These are phyloP conservation scores for Cutaneotrichosporon mucoides DNA, from an alignment of 1,284 basidiomycete species.

Conservation along the genomic window DNA sequence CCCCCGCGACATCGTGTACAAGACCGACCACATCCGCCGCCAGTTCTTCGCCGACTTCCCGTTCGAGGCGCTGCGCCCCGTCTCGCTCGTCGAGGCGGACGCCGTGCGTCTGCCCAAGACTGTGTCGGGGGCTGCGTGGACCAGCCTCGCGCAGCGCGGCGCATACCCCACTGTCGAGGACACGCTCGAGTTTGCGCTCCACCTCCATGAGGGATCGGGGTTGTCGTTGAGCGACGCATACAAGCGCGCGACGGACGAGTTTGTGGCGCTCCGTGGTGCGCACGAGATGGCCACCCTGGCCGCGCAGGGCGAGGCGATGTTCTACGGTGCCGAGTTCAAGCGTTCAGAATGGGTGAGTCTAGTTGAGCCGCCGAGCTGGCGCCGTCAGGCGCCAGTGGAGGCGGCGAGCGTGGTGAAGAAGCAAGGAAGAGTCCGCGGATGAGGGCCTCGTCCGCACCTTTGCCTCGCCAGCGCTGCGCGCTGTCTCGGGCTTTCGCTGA, in stretches of 20 bases:
- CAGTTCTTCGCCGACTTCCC: slow-evolving; percentile 96
- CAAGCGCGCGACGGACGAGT: slow-evolving; percentile 71
- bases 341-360: slow-evolving; percentile 41
- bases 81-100: slow-evolving; percentile 65
- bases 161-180: slow-evolving; percentile 83
- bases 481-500: background rate
- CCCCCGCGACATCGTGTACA: slow-evolving; percentile 67
- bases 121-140: slow-evolving; percentile 65
- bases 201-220: slow-evolving; percentile 64
- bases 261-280: slow-evolving; percentile 76
- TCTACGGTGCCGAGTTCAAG: slow-evolving; percentile 59
- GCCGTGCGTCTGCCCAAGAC: slow-evolving; percentile 55
- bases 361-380: background rate
- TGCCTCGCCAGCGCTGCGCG: too few relatives aligned
- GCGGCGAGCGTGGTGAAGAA: background rate
- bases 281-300: slow-evolving; percentile 72
- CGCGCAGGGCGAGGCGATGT: slow-evolving; percentile 74
- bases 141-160: slow-evolving; percentile 68
- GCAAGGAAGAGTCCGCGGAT: background rate
- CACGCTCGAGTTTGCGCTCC: slow-evolving; percentile 72
- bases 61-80: slow-evolving; percentile 85
- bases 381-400: background rate
- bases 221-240: slow-evolving; percentile 78
- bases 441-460: too few relatives aligned
- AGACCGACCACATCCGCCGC: slow-evolving; percentile 78